Base-by-base conservation (phyloP, 2,329 filamentous ascomycete genomes). In the Exophiala calicioides region DNA sequence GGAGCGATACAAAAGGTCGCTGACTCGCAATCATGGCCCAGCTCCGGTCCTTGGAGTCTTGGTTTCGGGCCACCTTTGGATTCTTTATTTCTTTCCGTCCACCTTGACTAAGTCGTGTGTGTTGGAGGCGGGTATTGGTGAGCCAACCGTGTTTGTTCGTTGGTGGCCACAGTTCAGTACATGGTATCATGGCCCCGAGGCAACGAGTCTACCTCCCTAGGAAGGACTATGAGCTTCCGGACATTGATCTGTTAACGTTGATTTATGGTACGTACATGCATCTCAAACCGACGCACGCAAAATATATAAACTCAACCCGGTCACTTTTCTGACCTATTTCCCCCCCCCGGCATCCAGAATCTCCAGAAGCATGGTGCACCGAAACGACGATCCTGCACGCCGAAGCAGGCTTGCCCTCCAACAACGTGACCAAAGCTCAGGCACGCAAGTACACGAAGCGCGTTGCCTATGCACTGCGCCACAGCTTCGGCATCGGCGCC, bases 381-480 rank as follows among this genome's bases (percentile, higher is more conserved):
- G 73, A 79, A 34, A 69, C 78, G 35, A 77, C 75, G 0, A 58
- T 76, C 3, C 64, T 85, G 4, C 79, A 84, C 59, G 70, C 73
- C 33, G 79, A 82, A 56, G 81, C 82, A 1, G 71, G 72, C 4
- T 67, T 82, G 37, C 77, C 80, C 0, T 66, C 66, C 12, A 71
- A 76, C 40, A 58, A 61, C 43, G 64, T 85, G 46, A 84, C 75
- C 31, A 82, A 79, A 59, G 65, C 71, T 1, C 67, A 72, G 27
- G 68, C 74, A 2, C 73, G 77, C 3, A 57, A 60, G 6, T 66
- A 79, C 10, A 74, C 77, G 8, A 73, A 77, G 54, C 70, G 74
- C 3, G 70, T 80, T 16, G 80, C 79, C 3, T 67, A 79, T 53
- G 73, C 77, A 8, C 68, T 85, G 1, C 74, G 80, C n/a, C 62